Percentiles rank a stretch among this genome's conserved stretches.
Evolutionary conservation across 2,329 filamentous ascomycete genomes (phyloP).

Genomic region (Ophiostoma sp.): DNA sequence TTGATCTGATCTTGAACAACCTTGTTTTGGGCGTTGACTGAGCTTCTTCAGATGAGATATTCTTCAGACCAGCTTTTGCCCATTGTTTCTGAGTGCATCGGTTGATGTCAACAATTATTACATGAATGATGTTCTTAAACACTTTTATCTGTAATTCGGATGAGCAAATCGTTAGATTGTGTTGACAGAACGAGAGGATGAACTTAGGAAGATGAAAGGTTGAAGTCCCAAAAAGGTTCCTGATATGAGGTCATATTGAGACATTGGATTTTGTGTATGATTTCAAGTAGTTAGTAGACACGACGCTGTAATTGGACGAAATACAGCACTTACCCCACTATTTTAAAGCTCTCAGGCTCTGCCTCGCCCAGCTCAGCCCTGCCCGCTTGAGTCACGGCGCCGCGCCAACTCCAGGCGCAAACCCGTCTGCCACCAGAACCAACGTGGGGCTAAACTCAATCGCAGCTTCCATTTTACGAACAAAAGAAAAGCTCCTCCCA

Average conservation of each 20-base stretch:
- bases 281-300: no score
- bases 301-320: no score
- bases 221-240: no score
- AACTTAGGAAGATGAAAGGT: background rate
- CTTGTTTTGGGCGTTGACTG: no score
- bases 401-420: background rate
- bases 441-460: constrained; percentile 9
- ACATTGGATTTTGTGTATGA: background rate
- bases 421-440: background rate
- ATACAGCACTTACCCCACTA: background rate
- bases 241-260: background rate
- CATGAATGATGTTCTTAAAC: no score
- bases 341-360: background rate
- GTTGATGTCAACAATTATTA: no score
- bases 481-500: background rate
- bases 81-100: no score
- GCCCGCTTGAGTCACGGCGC: constrained; percentile 6
- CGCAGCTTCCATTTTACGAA: background rate
- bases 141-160: no score
- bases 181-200: background rate
- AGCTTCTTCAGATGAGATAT: no score
- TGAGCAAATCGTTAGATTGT: no score
- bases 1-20: no score
- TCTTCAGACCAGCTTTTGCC: no score
- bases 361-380: background rate